Percentiles rank a stretch among this genome's conserved stretches.
Evolutionary conservation across 306 rosid genomes (phyloP).

Genomic region (Prunus davidiana): DNA sequence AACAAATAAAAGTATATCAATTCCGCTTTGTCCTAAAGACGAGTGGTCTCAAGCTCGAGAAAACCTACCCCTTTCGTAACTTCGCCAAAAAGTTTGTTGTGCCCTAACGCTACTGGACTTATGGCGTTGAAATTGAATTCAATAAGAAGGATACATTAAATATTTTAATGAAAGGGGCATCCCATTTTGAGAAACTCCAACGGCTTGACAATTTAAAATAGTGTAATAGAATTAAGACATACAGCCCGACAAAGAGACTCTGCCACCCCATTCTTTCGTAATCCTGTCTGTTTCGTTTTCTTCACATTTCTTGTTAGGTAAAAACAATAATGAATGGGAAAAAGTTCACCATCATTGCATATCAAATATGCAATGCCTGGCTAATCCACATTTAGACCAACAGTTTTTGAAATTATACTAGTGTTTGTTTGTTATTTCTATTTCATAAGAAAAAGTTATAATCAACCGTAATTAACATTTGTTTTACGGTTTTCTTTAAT

Average conservation of each 20-base stretch:
- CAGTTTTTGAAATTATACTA: neutral
- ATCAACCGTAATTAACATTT: too few species aligned
- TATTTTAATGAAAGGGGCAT: neutral
- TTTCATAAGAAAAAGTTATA: too few species aligned
- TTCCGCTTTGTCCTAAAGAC: neutral
- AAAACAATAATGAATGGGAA: neutral
- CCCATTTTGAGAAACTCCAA: neutral
- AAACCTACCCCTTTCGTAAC: fast-evolving
- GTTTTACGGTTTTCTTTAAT: too few species aligned
- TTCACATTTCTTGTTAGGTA: neutral
- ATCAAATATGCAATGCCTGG: neutral
- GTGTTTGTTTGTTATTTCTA: neutral
- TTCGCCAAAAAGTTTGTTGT: neutral
- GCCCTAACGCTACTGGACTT: neutral
- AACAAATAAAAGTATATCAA: neutral
- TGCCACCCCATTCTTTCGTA: neutral
- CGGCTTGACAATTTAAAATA: neutral
- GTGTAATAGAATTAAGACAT: neutral
- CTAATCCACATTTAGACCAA: neutral
- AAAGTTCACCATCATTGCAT: neutral
- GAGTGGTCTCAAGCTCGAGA: too few species aligned
- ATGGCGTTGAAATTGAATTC: neutral
- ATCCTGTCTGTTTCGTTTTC: neutral
- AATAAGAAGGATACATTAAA: neutral
- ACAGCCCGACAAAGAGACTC: neutral